Conservation (phyloP, 805 yeast genomes). For the Saturnispora quitensis region DNA sequence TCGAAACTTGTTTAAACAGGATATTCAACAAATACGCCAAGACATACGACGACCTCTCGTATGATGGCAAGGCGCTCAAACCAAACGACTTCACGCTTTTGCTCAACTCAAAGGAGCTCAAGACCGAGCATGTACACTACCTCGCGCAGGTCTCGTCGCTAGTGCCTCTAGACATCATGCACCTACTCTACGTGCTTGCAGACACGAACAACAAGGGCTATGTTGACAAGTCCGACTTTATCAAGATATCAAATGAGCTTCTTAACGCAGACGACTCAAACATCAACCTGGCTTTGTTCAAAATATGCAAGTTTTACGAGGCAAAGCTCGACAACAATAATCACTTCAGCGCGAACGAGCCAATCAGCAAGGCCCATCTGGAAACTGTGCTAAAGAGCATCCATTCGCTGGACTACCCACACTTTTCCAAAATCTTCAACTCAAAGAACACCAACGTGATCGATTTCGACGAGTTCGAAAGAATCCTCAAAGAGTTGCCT, state of each 20-base stretch:
- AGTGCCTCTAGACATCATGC: constrained; percentile 50
- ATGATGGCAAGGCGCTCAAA: constrained; percentile 6
- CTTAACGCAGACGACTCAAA: constrained; percentile 38
- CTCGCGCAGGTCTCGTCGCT: constrained; percentile 21
- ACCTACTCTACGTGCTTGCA: constrained; percentile 70
- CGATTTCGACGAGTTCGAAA: constrained; percentile 2
- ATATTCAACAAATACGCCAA: constrained; percentile 37
- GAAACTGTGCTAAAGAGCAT: constrained; percentile 6
- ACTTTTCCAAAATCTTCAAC: constrained; percentile 12
- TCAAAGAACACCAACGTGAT: not conserved
- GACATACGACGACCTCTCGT: not conserved
- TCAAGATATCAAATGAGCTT: constrained; percentile 50
- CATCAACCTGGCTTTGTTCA: constrained; percentile 40
- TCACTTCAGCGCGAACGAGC: not conserved
- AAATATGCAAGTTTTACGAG: constrained; percentile 43
- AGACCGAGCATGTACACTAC: constrained; percentile 9
- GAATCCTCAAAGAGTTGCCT: constrained; percentile 21
- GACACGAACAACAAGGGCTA: constrained; percentile 67
- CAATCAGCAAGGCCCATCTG: constrained; percentile 4
- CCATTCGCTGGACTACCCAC: constrained; percentile 9
- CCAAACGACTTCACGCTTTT: constrained; percentile 35
- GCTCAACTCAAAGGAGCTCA: constrained; percentile 32
- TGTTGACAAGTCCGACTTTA: constrained; percentile 50
- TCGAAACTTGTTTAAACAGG: not conserved
- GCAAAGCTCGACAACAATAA: not conserved